Conservation (phyloP, 768 basidiomycete species). For the Mycena chlorophos region DNA sequence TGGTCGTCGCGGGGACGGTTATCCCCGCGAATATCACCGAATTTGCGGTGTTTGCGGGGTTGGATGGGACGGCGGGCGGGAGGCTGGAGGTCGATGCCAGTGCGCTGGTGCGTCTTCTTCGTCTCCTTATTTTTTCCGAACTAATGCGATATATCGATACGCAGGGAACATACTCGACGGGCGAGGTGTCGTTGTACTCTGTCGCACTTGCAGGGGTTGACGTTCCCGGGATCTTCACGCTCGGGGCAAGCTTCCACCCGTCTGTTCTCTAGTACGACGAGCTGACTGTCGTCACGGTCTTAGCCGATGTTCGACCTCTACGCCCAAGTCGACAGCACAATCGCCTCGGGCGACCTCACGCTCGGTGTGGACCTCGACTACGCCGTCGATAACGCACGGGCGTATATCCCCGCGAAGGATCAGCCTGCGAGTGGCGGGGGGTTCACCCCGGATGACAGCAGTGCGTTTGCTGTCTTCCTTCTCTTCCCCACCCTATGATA, state of each 20-base stretch:
- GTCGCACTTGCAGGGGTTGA: conserved; percentile 30
- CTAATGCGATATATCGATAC: not conserved
- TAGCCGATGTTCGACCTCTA: conserved; percentile 18
- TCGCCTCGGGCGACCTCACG: conserved; percentile 26
- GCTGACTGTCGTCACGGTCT: not conserved
- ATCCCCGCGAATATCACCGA: conserved; percentile 28
- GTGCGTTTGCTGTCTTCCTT: not conserved
- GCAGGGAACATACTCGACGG: conserved; percentile 25
- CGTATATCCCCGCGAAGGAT: conserved; percentile 28
- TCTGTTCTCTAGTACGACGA: not conserved
- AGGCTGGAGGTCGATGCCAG: conserved; percentile 23
- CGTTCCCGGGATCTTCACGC: conserved; percentile 31
- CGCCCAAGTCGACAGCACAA: conserved; percentile 20
- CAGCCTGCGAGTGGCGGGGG: not conserved
- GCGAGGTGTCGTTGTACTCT: conserved; percentile 25
- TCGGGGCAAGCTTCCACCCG: conserved; percentile 28
- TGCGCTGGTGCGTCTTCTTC: conserved; percentile 4
- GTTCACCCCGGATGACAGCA: conserved; percentile 1
- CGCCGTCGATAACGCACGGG: conserved; percentile 20
- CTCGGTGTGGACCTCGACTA: conserved; percentile 28
- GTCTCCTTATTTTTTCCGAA: not conserved
- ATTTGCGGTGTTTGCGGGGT: conserved; percentile 18
- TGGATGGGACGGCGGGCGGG: conserved; percentile 23
- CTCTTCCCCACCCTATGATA: not conserved
- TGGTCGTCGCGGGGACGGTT: conserved; percentile 29